Conservation (phyloP, 768 basidiomycete species). For the Chiua virens region DNA sequence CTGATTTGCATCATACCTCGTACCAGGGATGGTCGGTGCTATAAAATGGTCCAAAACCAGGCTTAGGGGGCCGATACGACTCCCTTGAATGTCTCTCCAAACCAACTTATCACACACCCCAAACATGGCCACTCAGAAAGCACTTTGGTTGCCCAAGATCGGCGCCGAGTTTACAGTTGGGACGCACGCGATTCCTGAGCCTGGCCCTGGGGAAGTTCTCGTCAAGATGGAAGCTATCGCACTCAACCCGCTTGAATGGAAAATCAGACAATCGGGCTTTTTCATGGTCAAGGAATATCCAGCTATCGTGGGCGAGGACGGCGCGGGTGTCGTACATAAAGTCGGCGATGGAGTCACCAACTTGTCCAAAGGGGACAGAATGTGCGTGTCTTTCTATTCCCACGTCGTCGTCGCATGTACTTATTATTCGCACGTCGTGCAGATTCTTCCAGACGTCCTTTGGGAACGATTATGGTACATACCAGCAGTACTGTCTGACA, state of each 20-base stretch:
- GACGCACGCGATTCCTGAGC: conserved; percentile 28
- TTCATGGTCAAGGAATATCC: conserved; percentile 36
- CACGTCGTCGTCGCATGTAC: background rate
- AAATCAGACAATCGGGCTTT: conserved; percentile 3
- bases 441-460: conserved; percentile 13
- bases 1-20: background rate
- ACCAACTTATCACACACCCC: background rate
- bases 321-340: conserved; percentile 37
- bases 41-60: conserved; percentile 1
- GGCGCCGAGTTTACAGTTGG: conserved; percentile 10
- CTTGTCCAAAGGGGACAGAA: conserved; percentile 35
- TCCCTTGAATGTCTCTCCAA: background rate
- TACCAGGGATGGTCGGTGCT: background rate
- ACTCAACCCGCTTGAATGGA: conserved; percentile 46
- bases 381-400: background rate
- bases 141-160: conserved; percentile 16
- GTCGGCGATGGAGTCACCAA: conserved; percentile 37
- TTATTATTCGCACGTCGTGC: background rate
- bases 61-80: background rate
- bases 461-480: conserved; percentile 9
- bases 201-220: conserved; percentile 43
- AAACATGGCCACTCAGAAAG: conserved; percentile 12
- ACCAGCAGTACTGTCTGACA: conserved; percentile 25
- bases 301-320: conserved; percentile 36
- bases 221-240: conserved; percentile 40